Evolutionary conservation across 768 basidiomycete genomes (phyloP), one percentile per base, ranked within the genome.

Genomic region (Wakefieldia striispora): DNA sequence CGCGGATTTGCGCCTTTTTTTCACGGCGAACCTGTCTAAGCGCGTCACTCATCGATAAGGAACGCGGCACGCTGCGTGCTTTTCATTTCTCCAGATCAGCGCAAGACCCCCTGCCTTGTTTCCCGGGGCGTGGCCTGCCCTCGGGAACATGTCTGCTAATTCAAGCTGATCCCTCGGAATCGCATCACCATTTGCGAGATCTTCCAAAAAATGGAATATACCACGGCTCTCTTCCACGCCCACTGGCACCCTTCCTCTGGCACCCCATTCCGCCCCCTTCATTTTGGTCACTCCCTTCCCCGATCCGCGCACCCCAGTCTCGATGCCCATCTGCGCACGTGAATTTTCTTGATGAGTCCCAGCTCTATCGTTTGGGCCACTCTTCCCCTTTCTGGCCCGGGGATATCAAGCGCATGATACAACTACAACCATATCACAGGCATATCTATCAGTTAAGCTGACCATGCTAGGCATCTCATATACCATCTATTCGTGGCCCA

Each of bases 401-500:
- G 29, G 29, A 11, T 12, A 29, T 9, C 10, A 29, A 79, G 70
- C 43, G 65, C 70, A 55, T 76, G 72, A 62, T 77, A 76, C 34
- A 82, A 66, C 80, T 82, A 76, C 34, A 82, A 66, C 80, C 82
- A 48, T 48, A 44, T 57, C 53, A 44, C 34, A 39, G 40, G 45
- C 47, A 72, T 52, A 45, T 43, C 14, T 49, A 67, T 60, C 38
- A 53, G 37, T 43, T 31, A 14, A 24, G 26, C 20, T 11, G 13
- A 35, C 33, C 47, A 49, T 34, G 34, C 14, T 13, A 14, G 16
- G 24, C 39, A 37, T 60, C 59, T 74, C 69, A 35, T 72, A 35
- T 60, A 80, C 81, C 72, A 79, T 74, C 69, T 84, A 84, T 69
- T 84, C 84, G 56, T 17, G n/a, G 83, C 81, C 52, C 77, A 70